A percentile compares a stretch with the other conserved stretches of the same genome.
Conservation (phyloP, 148 eudicot genomes). For the Nepenthes gracilis region DNA sequence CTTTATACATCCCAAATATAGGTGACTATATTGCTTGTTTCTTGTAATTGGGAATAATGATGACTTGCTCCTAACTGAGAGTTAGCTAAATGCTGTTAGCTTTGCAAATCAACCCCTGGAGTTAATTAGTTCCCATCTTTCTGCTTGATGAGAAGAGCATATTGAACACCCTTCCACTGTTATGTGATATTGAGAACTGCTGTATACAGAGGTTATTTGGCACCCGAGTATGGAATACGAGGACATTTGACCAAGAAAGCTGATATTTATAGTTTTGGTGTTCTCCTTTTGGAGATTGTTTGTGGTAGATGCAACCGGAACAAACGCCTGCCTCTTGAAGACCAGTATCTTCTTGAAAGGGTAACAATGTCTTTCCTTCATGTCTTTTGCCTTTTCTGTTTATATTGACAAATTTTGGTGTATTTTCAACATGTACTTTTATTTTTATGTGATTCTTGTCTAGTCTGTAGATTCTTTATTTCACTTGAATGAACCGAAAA, state of each 20-base stretch:
- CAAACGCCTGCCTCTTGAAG: conserved; percentile 33
- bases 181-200: neutral
- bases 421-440: too few species aligned
- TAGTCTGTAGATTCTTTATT: too few species aligned
- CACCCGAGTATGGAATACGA: conserved; percentile 80
- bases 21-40: too few species aligned
- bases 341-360: conserved; percentile 61
- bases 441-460: too few species aligned
- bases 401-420: neutral
- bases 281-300: conserved; percentile 79
- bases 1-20: too few species aligned
- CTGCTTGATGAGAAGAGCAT: too few species aligned
- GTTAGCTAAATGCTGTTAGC: too few species aligned
- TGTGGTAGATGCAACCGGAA: conserved; percentile 62
- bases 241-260: conserved; percentile 79
- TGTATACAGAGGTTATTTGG: conserved; percentile 77
- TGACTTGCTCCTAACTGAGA: too few species aligned
- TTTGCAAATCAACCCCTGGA: too few species aligned
- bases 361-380: conserved; percentile 20
- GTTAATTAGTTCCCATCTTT: too few species aligned
- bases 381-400: neutral
- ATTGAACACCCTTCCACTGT: neutral
- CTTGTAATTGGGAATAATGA: too few species aligned
- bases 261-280: conserved; percentile 79
- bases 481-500: too few species aligned